These are phyloP conservation scores for Rosa multiflora DNA, from an alignment of 306 rosid genomes.

Conservation along the genomic window DNA sequence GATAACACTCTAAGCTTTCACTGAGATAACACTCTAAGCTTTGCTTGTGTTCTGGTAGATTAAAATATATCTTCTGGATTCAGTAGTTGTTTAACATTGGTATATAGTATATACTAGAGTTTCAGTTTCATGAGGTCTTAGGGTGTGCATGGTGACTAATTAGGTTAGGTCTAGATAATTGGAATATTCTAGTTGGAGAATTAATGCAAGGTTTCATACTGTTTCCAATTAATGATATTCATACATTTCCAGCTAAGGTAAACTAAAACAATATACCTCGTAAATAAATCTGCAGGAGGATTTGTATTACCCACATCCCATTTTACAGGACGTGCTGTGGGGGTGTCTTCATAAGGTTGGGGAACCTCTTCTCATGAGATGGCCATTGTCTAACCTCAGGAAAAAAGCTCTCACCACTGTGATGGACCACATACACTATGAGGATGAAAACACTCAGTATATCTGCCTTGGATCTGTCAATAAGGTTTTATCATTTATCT, in stretches of 20 bases:
- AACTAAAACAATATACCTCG: neutral
- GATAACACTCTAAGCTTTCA: neutral
- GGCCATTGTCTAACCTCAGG: constrained; percentile 69
- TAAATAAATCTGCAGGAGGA: constrained; percentile 49
- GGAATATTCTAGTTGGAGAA: too few species aligned
- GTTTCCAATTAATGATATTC: too few species aligned
- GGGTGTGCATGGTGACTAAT: too few species aligned
- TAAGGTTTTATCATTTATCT: constrained; percentile 41
- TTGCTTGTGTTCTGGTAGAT: neutral
- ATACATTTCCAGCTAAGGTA: neutral
- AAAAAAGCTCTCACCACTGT: constrained; percentile 48
- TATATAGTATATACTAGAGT: too few species aligned
- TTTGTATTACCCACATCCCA: constrained; percentile 41
- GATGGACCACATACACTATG: constrained; percentile 67
- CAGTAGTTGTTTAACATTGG: too few species aligned
- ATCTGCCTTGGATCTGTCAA: constrained; percentile 63
- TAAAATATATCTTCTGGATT: too few species aligned
- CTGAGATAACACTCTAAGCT: neutral
- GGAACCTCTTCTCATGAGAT: constrained; percentile 55
- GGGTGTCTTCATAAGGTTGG: constrained; percentile 43
- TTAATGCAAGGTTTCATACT: too few species aligned
- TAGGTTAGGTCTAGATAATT: too few species aligned
- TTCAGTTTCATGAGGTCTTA: neutral
- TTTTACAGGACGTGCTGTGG: constrained; percentile 62
- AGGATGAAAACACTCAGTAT: constrained; percentile 61